These are phyloP conservation scores for Mycena galopus DNA, from an alignment of 768 basidiomycete species.

Conservation along the genomic window DNA sequence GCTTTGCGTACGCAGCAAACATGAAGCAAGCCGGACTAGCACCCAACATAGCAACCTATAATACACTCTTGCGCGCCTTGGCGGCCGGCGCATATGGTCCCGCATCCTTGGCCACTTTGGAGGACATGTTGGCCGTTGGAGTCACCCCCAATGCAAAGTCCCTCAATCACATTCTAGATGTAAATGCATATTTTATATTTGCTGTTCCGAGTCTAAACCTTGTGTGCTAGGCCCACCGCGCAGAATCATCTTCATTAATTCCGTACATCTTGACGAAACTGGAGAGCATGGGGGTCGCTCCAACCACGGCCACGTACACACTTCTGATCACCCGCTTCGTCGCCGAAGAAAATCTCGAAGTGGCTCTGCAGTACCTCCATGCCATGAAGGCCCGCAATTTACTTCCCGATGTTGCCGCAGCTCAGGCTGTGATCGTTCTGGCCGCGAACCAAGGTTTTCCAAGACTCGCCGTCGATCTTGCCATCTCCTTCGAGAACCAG, in stretches of 20 bases:
- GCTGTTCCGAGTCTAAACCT: conserved; percentile 25
- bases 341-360: conserved; percentile 68
- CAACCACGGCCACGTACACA: conserved; percentile 67
- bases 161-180: conserved; percentile 71
- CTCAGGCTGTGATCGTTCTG: conserved; percentile 64
- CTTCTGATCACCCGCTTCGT: conserved; percentile 64
- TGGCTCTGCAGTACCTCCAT: conserved; percentile 71
- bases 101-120: conserved; percentile 75
- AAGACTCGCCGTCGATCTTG: conserved; percentile 80
- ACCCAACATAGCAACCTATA: conserved; percentile 72
- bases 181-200: conserved; percentile 9
- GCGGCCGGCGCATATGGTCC: conserved; percentile 56
- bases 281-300: conserved; percentile 60
- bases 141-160: conserved; percentile 63
- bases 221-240: conserved; percentile 60
- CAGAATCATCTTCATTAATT: conserved; percentile 52
- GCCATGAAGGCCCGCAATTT: conserved; percentile 68
- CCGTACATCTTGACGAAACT: conserved; percentile 70
- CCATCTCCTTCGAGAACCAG: conserved; percentile 67
- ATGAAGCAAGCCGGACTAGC: conserved; percentile 70
- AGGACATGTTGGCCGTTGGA: conserved; percentile 72
- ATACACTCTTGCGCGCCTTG: conserved; percentile 65
- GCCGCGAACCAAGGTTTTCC: conserved; percentile 69
- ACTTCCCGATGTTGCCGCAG: conserved; percentile 61
- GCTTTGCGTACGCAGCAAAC: conserved; percentile 59